Base-by-base conservation (phyloP, 768 basidiomycete genomes). In the Strobilomyces dryophilus region DNA sequence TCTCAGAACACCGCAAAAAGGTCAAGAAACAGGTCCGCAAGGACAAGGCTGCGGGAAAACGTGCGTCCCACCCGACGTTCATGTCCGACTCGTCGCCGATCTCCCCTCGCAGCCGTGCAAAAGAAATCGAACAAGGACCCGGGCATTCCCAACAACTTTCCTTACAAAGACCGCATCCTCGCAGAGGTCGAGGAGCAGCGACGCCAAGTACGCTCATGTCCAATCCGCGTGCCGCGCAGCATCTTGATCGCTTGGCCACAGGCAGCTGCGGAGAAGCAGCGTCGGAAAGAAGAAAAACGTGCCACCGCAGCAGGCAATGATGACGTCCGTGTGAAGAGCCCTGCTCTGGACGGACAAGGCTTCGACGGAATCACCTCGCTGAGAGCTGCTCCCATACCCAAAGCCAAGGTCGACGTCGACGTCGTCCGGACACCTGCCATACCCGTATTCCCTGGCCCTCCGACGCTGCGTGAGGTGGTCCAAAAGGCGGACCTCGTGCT, bases 131-230 rank as follows among this genome's bases (percentile, higher is more conserved):
- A 61, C 56, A 94, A 92, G 69, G 94, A 98, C 68, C 92, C 89
- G 29, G 94, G 94, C 42, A 93, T 97, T 59, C 94, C 94, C 8
- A 95, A 89, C 71, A 85, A 83, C 54, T 93, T 93, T 73, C 93
- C 92, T 5, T 94, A 86, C 78, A 98, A 95, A 72, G 94, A 95
- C 63, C 85, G 92, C 70, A 87, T 98, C 57, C 75, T 98, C 27
- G 94, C 92, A 5, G 94, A 98, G 63, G 79, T 95, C 47, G 85
- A 86, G 42, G 89, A 89, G 61, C 80, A 90, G 65, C 83, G 92
- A 56, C 77, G 89, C 63, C 71, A 77, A 57, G 92, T 93, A 62
- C 18, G 39, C 29, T 49, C 37, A 42, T 2, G 17, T 45, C 40
- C 26, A 20, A 15, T 47, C 20, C 15, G 3, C 40, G 5, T 15